These are phyloP conservation scores for Calonectria ilicicola DNA, from an alignment of 2,329 filamentous ascomycete genomes.

Conservation along the genomic window DNA sequence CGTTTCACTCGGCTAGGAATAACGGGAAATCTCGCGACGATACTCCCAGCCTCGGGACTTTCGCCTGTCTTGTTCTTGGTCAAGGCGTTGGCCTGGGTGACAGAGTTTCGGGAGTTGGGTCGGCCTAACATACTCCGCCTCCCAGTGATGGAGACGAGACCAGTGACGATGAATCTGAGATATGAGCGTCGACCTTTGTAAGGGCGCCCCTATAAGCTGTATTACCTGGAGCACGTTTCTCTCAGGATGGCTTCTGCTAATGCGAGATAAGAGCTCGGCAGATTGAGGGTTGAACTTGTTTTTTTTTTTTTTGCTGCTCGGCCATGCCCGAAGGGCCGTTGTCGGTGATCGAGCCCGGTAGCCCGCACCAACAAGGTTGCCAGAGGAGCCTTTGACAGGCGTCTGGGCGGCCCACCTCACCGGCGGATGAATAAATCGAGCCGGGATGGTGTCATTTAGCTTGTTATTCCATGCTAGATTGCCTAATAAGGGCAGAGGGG, in stretches of 20 bases:
- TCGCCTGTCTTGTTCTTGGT: neutral
- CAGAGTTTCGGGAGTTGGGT: conserved; percentile 7
- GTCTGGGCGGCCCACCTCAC: conserved; percentile 40
- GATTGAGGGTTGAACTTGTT: conserved; percentile 28
- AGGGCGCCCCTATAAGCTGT: neutral
- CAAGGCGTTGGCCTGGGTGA: neutral
- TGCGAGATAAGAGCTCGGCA: conserved; percentile 25
- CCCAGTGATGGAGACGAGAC: conserved; percentile 3
- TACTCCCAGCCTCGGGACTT: neutral
- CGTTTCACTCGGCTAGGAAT: neutral
- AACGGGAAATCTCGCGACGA: conserved; percentile 1
- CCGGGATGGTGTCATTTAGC: conserved; percentile 46
- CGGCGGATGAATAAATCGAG: conserved; percentile 30
- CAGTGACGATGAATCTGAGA: neutral
- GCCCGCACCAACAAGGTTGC: conserved; percentile 36
- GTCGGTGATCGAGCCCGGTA: conserved; percentile 31
- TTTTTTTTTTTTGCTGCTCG: conserved; percentile 15
- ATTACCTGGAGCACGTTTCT: conserved; percentile 1
- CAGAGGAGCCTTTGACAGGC: conserved; percentile 31
- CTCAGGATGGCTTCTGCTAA: conserved; percentile 4
- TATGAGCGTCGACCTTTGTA: neutral
- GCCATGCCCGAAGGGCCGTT: conserved; percentile 29
- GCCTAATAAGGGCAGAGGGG: conserved; percentile 32
- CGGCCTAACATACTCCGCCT: conserved; percentile 5
- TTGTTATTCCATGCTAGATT: conserved; percentile 44